Evolutionary conservation across 345 rosid genomes (phyloP).

Genomic region (Erucastrum elatum): DNA sequence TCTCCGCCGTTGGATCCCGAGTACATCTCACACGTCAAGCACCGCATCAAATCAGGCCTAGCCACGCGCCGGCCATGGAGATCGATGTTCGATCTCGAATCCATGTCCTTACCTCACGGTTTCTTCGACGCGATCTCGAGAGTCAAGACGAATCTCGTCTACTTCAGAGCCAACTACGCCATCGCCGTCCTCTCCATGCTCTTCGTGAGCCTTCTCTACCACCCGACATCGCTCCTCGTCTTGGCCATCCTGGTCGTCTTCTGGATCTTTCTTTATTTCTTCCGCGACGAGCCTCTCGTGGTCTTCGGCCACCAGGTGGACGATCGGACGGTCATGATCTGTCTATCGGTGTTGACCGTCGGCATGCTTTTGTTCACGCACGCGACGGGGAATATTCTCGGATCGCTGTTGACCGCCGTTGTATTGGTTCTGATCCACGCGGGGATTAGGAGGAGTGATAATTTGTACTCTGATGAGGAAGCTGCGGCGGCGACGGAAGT

Average conservation of each 20-base stretch:
- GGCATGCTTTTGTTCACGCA: constrained; percentile 62
- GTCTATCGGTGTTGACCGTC: constrained; percentile 54
- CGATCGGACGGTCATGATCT: constrained; percentile 59
- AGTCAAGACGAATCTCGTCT: constrained; percentile 49
- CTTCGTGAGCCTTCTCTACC: constrained; percentile 71
- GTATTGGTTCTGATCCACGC: constrained; percentile 61
- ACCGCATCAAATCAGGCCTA: constrained; percentile 61
- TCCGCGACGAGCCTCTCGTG: constrained; percentile 68
- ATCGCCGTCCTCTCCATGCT: constrained; percentile 54
- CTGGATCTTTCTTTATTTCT: constrained; percentile 80
- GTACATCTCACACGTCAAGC: constrained; percentile 67
- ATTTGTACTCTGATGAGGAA: constrained; percentile 64
- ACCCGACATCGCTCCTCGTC: constrained; percentile 76
- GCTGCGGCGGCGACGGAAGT: constrained; percentile 37
- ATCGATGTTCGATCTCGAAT: constrained; percentile 52
- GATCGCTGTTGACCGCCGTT: constrained; percentile 51
- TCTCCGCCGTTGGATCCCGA: constrained; percentile 43
- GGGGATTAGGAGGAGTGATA: constrained; percentile 63
- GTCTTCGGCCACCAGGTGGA: constrained; percentile 52
- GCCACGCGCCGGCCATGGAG: constrained; percentile 71
- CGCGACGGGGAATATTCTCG: constrained; percentile 60
- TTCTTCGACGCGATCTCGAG: constrained; percentile 50
- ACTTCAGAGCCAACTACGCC: constrained; percentile 72
- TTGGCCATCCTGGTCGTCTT: constrained; percentile 55
- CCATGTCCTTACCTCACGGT: constrained; percentile 46